Base-by-base conservation (phyloP, 257 asterid genomes). In the Nicotiana attenuata region DNA sequence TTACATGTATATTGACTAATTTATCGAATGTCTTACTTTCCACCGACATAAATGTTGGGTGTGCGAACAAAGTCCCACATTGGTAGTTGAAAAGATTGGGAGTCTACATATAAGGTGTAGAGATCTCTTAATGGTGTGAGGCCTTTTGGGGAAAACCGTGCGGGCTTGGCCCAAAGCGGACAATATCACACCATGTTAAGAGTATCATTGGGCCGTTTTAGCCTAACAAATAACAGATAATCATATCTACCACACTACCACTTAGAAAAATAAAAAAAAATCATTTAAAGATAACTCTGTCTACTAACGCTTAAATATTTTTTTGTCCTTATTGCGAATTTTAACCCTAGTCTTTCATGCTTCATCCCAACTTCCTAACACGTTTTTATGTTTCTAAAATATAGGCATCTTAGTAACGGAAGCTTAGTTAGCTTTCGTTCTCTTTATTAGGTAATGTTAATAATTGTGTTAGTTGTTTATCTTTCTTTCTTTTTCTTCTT, bases 301-400 rank as follows among this genome's bases (percentile, higher is more conserved):
- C 20, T 7, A n/a, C 0, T n/a, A 41, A 41, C 5, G 41, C 7
- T 55, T 59, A 59, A 24, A 4, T 2, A 59, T 7, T 0, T 59
- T 59, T 10, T 59, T 59, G 3, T n/a, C n/a, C 28, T n/a, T 50
- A 31, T 31, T 31, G 35, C 35, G 6, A 0, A 31, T 33, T 33
- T 33, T 5, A 33, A 33, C 38, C 38, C 38, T 33, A 52, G 6
- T 52, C 33, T 69, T 69, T 28, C n/a, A 69, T 0, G 6, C 7
- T 9, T 20, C 11, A 41, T 41, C 57, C 45, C 15, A 68, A 68
- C 77, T 69, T 38, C 15, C n/a, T 16, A 4, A 68, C 83, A 87
- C 85, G 53, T 55, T 75, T 76, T 65, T 59, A 65, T 81, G 86
- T 86, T 82, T 71, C 38, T 26, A 0, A 24, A 57, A 71, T 14